phyloP scores from a whole-genome alignment of 1,284 basidiomycete species.

The Ceratobasidium sp. region DNA sequence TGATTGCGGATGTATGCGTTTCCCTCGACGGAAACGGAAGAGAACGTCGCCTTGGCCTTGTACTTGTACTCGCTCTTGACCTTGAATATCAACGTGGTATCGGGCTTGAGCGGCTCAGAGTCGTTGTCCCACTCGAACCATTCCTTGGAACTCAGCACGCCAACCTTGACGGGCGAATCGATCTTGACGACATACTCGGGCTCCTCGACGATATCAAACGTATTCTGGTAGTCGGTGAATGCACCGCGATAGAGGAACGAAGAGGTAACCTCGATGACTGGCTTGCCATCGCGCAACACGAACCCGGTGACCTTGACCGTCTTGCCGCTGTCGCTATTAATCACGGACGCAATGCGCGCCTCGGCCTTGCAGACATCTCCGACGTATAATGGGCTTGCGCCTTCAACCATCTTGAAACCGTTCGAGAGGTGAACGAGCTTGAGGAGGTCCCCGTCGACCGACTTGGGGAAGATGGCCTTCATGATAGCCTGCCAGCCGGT shows the following conservation, averaged over 20 bases:
- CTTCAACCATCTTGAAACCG: slow-evolving; percentile 88
- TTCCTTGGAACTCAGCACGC: slow-evolving; percentile 93
- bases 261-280: slow-evolving; percentile 92
- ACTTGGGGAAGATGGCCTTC: slow-evolving; percentile 92
- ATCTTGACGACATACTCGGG: slow-evolving; percentile 85
- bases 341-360: slow-evolving; percentile 87
- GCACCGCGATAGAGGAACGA: slow-evolving; percentile 96
- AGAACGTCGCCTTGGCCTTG: slow-evolving; percentile 89
- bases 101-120: slow-evolving; percentile 75
- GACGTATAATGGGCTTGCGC: slow-evolving; percentile 75
- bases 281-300: slow-evolving; percentile 75
- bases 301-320: slow-evolving; percentile 90
- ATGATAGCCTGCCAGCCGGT: slow-evolving; percentile 98
- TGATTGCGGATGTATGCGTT: slow-evolving; percentile 86
- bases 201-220: slow-evolving; percentile 91
- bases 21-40: slow-evolving; percentile 82
- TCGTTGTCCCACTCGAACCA: slow-evolving; percentile 98
- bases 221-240: slow-evolving; percentile 93
- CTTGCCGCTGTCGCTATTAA: slow-evolving; percentile 92
- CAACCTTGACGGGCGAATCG: slow-evolving; percentile 79
- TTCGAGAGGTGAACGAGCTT: slow-evolving; percentile 97
- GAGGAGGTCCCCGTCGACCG: slow-evolving; percentile 91
- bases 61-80: slow-evolving; percentile 84
- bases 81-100: slow-evolving; percentile 88
- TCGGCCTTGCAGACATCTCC: slow-evolving; percentile 92